Evolutionary conservation across 306 rosid species (phyloP).

Genomic region (Dalbergia cultrata): DNA sequence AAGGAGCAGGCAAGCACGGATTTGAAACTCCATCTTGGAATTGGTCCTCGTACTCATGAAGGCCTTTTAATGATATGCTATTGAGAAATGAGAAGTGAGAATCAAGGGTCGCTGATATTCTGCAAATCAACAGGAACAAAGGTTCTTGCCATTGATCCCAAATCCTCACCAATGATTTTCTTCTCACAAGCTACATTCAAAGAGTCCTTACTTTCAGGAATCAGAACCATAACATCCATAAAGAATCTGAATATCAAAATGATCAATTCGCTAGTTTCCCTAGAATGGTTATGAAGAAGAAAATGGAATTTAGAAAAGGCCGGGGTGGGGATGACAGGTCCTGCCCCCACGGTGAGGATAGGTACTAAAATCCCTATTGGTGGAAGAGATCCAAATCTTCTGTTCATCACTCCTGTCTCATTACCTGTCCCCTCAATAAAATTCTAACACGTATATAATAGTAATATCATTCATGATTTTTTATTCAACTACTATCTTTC

Average conservation of each 20-base stretch:
- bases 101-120: slow-evolving; percentile 35
- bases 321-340: too few relatives aligned
- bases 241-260: not conserved
- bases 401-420: too few relatives aligned
- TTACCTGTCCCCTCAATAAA: too few relatives aligned
- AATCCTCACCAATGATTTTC: slow-evolving; percentile 77
- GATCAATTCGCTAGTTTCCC: too few relatives aligned
- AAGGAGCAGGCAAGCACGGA: slow-evolving; percentile 22
- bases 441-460: too few relatives aligned
- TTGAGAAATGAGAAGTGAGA: slow-evolving; percentile 34
- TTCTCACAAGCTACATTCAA: slow-evolving; percentile 62
- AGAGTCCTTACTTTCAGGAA: slow-evolving; percentile 53
- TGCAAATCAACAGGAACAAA: slow-evolving; percentile 76
- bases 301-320: too few relatives aligned
- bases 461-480: too few relatives aligned
- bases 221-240: slow-evolving; percentile 40
- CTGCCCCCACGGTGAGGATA: too few relatives aligned
- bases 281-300: too few relatives aligned
- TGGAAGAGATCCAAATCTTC: too few relatives aligned
- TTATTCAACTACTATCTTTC: too few relatives aligned
- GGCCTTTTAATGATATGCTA: slow-evolving; percentile 48
- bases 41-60: slow-evolving; percentile 44
- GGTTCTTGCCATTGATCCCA: slow-evolving; percentile 72
- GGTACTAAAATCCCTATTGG: too few relatives aligned
- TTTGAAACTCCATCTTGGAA: slow-evolving; percentile 67